Evolutionary conservation across 2,329 filamentous ascomycete species (phyloP).

Genomic region (Phialophora verrucosa): DNA sequence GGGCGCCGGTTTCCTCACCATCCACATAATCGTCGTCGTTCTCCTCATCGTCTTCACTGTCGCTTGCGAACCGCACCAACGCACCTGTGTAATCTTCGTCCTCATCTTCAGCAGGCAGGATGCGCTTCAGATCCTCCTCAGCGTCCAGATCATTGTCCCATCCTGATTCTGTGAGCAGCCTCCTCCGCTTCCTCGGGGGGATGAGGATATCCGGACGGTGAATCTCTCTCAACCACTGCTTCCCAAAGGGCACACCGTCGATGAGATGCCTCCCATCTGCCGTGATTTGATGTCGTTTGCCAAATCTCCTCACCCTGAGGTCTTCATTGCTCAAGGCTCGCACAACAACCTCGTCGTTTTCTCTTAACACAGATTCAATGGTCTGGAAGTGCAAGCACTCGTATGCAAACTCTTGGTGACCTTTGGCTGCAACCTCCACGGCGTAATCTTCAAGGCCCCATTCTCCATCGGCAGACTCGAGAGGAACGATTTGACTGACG

Average conservation of each 20-base stretch:
- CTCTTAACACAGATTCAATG: slow-evolving; percentile 71
- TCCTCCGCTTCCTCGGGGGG: slow-evolving; percentile 72
- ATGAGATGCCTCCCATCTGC: slow-evolving; percentile 78
- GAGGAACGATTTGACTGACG: slow-evolving; percentile 78
- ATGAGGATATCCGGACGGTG: slow-evolving; percentile 72
- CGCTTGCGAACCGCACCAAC: slow-evolving; percentile 32
- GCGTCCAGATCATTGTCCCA: slow-evolving; percentile 41
- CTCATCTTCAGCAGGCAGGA: slow-evolving; percentile 15
- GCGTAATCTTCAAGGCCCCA: slow-evolving; percentile 92
- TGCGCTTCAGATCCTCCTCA: slow-evolving; percentile 40
- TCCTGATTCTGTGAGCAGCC: slow-evolving; percentile 48
- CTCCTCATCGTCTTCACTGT: slow-evolving; percentile 42
- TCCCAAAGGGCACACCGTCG: slow-evolving; percentile 84
- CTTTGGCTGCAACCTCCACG: slow-evolving; percentile 69
- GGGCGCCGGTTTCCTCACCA: slow-evolving; percentile 19
- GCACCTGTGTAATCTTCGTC: slow-evolving; percentile 10
- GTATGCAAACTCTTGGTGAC: slow-evolving; percentile 59
- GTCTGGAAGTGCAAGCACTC: slow-evolving; percentile 88
- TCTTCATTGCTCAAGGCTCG: slow-evolving; percentile 78
- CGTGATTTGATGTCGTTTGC: slow-evolving; percentile 81
- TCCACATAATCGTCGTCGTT: slow-evolving; percentile 40
- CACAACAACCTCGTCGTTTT: slow-evolving; percentile 86
- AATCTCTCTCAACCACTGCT: slow-evolving; percentile 66
- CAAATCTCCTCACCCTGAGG: slow-evolving; percentile 71
- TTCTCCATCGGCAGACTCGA: slow-evolving; percentile 70